phyloP scores from a whole-genome alignment of 805 yeast genomes.

The Wickerhamiella bombiphila region DNA sequence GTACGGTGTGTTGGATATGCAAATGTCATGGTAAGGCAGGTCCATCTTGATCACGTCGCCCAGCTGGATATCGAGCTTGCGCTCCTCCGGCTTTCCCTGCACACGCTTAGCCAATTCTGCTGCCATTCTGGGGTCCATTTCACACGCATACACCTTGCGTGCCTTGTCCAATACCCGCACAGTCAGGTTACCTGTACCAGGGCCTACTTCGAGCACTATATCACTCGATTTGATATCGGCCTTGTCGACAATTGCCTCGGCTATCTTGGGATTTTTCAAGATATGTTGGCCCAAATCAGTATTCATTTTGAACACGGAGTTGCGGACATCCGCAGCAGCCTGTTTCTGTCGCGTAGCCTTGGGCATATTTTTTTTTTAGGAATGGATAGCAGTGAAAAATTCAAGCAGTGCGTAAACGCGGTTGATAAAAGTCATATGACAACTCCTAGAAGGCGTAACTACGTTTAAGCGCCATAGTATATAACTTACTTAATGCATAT shows the following conservation, averaged over 20 bases:
- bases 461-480: too few relatives aligned
- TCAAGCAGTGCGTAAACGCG: too few relatives aligned
- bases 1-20: slow-evolving; percentile 94
- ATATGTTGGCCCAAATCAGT: slow-evolving; percentile 96
- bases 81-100: slow-evolving; percentile 88
- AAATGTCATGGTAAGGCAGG: slow-evolving; percentile 84
- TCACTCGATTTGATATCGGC: slow-evolving; percentile 89
- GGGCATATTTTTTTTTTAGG: too few relatives aligned
- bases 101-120: slow-evolving; percentile 96
- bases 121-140: slow-evolving; percentile 99
- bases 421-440: too few relatives aligned
- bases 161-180: slow-evolving; percentile 87
- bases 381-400: too few relatives aligned
- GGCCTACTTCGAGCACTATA: slow-evolving; percentile 90
- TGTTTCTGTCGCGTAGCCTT: slow-evolving; percentile 6
- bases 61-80: slow-evolving; percentile 75
- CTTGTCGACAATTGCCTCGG: slow-evolving; percentile 96
- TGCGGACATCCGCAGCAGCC: slow-evolving; percentile 19
- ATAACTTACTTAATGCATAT: too few relatives aligned
- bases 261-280: slow-evolving; percentile 86
- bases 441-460: too few relatives aligned
- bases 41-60: slow-evolving; percentile 97
- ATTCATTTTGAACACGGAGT: slow-evolving; percentile 79
- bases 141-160: slow-evolving; percentile 85
- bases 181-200: slow-evolving; percentile 97